Percentiles rank a stretch among this genome's conserved stretches.
Conservation (phyloP, 1,284 basidiomycete genomes). For the Irpex sp. region DNA sequence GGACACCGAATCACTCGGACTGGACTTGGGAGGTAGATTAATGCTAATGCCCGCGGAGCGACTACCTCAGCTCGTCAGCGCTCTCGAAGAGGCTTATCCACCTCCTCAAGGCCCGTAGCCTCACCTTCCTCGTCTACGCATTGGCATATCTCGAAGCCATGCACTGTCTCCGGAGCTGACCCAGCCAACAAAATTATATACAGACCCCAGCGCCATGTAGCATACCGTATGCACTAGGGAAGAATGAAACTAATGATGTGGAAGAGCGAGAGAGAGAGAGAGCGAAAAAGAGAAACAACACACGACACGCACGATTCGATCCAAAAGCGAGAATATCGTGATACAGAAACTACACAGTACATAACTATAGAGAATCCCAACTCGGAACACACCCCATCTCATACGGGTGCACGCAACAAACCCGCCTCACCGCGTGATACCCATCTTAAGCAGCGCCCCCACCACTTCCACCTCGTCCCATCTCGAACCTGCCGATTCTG, state of each 20-base stretch:
- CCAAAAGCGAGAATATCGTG: background rate
- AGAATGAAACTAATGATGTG: background rate
- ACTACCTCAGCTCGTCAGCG: constrained; percentile 36
- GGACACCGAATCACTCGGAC: constrained; percentile 73
- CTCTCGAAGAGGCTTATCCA: constrained; percentile 26
- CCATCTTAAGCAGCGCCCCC: constrained; percentile 86
- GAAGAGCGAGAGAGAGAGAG: constrained; percentile 1
- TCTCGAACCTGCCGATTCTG: constrained; percentile 47
- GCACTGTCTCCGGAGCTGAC: background rate
- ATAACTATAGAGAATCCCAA: constrained; percentile 1
- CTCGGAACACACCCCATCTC: background rate
- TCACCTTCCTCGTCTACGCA: background rate
- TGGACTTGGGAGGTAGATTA: constrained; percentile 74
- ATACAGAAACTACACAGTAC: constrained; percentile 15
- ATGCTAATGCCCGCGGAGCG: constrained; percentile 61
- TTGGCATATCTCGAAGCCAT: background rate
- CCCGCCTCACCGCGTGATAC: constrained; percentile 34
- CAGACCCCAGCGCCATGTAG: constrained; percentile 5
- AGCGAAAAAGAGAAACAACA: background rate
- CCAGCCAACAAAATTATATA: constrained; percentile 5
- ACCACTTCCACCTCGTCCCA: constrained; percentile 87
- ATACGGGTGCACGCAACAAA: background rate
- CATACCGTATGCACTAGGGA: background rate
- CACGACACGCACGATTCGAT: background rate
- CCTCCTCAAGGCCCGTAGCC: constrained; percentile 19